phyloP scores from a whole-genome alignment of 2,329 filamentous ascomycete species.

The Claviceps sorghi region DNA sequence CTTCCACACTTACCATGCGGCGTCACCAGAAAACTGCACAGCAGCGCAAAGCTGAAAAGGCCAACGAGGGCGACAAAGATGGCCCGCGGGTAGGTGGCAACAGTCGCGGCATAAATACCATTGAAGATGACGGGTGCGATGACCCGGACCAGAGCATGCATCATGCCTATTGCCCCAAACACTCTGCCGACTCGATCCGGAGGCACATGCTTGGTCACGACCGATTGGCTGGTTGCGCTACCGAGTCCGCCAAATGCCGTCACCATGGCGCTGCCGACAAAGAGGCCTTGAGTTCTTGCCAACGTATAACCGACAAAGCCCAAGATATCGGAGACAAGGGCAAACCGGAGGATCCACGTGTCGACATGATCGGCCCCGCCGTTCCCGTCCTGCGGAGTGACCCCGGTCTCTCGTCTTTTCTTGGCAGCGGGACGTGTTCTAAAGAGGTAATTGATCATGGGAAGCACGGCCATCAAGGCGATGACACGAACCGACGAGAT shows the following conservation, averaged over 20 bases:
- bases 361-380: slow-evolving; percentile 66
- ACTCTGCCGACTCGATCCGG: slow-evolving; percentile 68
- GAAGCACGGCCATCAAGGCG: slow-evolving; percentile 60
- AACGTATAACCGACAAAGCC: slow-evolving; percentile 65
- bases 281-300: slow-evolving; percentile 44
- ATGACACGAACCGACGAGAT: slow-evolving; percentile 64
- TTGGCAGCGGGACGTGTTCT: slow-evolving; percentile 39
- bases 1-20: slow-evolving; percentile 50
- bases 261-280: slow-evolving; percentile 57
- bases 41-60: slow-evolving; percentile 51
- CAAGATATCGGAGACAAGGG: slow-evolving; percentile 60
- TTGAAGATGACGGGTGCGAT: slow-evolving; percentile 74
- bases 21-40: slow-evolving; percentile 54
- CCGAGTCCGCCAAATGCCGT: slow-evolving; percentile 73
- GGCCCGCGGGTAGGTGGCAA: slow-evolving; percentile 62
- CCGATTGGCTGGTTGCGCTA: slow-evolving; percentile 68
- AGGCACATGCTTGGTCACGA: slow-evolving; percentile 83
- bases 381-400: slow-evolving; percentile 31
- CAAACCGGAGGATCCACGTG: slow-evolving; percentile 57
- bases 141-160: slow-evolving; percentile 71
- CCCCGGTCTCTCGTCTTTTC: slow-evolving; percentile 22
- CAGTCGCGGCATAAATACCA: slow-evolving; percentile 69
- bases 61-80: slow-evolving; percentile 62
- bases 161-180: slow-evolving; percentile 72
- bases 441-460: slow-evolving; percentile 61